phyloP scores from a whole-genome alignment of 805 yeast genomes.

The Yarrowia deformans region DNA sequence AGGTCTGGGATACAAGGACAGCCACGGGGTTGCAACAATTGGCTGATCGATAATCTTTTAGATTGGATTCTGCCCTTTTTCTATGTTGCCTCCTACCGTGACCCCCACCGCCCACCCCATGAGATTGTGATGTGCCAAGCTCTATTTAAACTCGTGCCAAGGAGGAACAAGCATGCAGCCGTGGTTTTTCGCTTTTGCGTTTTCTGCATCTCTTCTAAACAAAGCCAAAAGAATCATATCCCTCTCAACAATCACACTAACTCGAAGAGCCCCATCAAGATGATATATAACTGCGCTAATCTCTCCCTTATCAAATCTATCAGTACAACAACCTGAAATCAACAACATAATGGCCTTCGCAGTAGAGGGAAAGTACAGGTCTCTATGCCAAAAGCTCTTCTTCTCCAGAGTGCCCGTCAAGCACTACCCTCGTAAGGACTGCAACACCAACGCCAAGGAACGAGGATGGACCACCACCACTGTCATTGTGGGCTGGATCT shows the following conservation, averaged over 20 bases:
- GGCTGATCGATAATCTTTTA: too few relatives aligned
- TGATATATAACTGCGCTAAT: slow-evolving; percentile 14
- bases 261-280: not conserved
- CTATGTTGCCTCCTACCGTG: not conserved
- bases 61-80: not conserved
- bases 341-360: slow-evolving; percentile 4
- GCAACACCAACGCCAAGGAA: slow-evolving; percentile 39
- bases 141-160: slow-evolving; percentile 8
- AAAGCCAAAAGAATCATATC: slow-evolving; percentile 1
- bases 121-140: not conserved
- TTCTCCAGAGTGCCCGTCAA: slow-evolving; percentile 5
- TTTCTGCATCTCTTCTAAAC: not conserved
- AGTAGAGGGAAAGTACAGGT: not conserved
- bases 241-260: not conserved
- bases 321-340: not conserved
- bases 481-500: slow-evolving; percentile 27
- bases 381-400: slow-evolving; percentile 16
- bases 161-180: not conserved
- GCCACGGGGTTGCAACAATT: too few relatives aligned
- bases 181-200: not conserved
- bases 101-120: slow-evolving; percentile 25
- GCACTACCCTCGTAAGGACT: slow-evolving; percentile 15
- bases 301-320: slow-evolving; percentile 17
- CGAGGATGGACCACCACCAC: slow-evolving; percentile 38
- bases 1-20: too few relatives aligned